Conservation (phyloP, 805 yeast genomes). For the Debaryomyces prosopidis region DNA sequence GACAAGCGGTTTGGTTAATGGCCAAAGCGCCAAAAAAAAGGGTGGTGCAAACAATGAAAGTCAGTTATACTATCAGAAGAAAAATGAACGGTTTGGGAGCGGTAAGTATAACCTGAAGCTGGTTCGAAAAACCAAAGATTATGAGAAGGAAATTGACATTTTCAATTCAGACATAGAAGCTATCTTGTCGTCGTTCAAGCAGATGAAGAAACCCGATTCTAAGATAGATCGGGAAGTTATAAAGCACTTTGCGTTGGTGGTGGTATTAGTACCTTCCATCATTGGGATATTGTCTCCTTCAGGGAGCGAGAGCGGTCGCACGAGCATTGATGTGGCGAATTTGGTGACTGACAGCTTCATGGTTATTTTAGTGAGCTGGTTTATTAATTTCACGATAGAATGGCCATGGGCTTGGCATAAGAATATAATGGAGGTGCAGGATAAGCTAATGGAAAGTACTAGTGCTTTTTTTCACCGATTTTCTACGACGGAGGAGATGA, state of each 20-base stretch:
- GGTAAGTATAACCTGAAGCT: not conserved
- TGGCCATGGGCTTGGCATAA: constrained; percentile 46
- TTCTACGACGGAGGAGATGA: not conserved
- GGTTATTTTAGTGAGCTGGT: constrained; percentile 32
- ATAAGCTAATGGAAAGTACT: constrained; percentile 14
- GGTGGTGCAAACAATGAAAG: not conserved
- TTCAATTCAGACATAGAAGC: constrained; percentile 9
- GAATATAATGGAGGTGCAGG: constrained; percentile 20
- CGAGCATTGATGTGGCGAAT: constrained; percentile 19
- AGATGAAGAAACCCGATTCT: constrained; percentile 10
- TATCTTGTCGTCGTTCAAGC: constrained; percentile 4
- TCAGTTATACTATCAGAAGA: not conserved
- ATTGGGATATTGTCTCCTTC: constrained; percentile 26
- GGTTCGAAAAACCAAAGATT: not conserved
- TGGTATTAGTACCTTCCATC: constrained; percentile 25
- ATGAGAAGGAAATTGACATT: constrained; percentile 5
- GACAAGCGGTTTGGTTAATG: not conserved
- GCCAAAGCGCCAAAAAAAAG: not conserved
- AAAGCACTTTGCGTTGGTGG: constrained; percentile 20
- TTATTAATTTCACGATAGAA: constrained; percentile 31
- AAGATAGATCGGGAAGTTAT: constrained; percentile 5
- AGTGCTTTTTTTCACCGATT: constrained; percentile 6
- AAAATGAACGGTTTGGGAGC: not conserved
- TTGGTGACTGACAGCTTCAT: constrained; percentile 33
- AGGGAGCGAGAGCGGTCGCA: constrained; percentile 10